A percentile compares a stretch with the other conserved stretches of the same genome.
Evolutionary conservation across 2,329 filamentous ascomycete species (phyloP).

Genomic region (Fragosphaeria purpurea): DNA sequence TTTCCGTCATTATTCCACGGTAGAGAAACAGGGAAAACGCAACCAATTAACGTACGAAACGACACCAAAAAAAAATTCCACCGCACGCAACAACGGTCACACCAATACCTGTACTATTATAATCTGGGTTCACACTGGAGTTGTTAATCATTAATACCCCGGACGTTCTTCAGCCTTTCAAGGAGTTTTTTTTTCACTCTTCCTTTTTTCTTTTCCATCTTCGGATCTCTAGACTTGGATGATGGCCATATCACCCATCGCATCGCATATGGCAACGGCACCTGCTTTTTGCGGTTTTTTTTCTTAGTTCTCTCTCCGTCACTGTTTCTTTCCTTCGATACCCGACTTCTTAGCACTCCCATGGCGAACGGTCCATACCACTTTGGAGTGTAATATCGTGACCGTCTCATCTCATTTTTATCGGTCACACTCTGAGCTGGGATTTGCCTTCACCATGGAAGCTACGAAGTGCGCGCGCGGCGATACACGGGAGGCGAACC

Average conservation of each 20-base stretch:
- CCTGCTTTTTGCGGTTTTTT: constrained; percentile 2
- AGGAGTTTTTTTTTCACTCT: constrained; percentile 4
- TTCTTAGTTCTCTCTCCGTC: neutral
- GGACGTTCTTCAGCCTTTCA: constrained; percentile 3
- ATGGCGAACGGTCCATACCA: constrained; percentile 5
- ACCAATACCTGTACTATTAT: constrained; percentile 7
- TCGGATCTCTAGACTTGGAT: constrained; percentile 9
- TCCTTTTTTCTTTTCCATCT: neutral
- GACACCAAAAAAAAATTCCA: constrained; percentile 1
- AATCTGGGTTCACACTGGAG: constrained; percentile 8
- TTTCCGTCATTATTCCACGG: neutral
- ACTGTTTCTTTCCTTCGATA: constrained; percentile 7
- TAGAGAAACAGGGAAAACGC: too few species aligned
- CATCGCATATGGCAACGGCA: constrained; percentile 2
- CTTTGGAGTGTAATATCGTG: neutral
- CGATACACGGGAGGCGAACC: neutral
- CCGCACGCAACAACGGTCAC: neutral
- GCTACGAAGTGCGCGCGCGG: constrained; percentile 1
- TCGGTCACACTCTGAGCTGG: neutral
- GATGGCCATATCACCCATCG: constrained; percentile 7
- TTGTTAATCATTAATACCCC: constrained; percentile 6
- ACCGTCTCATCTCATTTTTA: neutral
- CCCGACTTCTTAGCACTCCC: constrained; percentile 7
- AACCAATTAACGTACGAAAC: neutral
- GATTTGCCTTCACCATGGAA: neutral